A percentile compares a stretch with the other conserved stretches of the same genome.
phyloP scores from a whole-genome alignment of 176 grass and related monocot genomes.

The Saccharum officinarum region DNA sequence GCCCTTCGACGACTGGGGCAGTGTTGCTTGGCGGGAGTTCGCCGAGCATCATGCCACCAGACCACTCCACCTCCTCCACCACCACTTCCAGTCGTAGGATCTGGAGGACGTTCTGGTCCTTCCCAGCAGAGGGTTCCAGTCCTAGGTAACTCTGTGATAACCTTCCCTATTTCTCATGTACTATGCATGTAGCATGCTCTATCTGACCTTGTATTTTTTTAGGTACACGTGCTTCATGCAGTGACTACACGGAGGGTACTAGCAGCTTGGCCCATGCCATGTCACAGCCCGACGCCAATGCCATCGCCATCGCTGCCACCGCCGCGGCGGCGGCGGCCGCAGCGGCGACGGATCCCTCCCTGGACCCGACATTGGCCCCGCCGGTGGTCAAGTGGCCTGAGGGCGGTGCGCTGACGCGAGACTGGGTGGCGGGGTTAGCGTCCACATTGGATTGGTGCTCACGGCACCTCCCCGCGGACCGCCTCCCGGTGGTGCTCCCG shows the following conservation, averaged over 20 bases:
- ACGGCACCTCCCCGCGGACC: slow-evolving; percentile 59
- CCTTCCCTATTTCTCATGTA: too few species aligned
- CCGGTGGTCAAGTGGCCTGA: slow-evolving; percentile 64
- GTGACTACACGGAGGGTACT: too few species aligned
- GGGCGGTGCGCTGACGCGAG: slow-evolving; percentile 51
- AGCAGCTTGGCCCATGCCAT: slow-evolving; percentile 30
- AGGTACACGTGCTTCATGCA: too few species aligned
- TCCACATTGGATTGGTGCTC: slow-evolving; percentile 78
- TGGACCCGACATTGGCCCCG: background rate
- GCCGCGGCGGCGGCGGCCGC: too few species aligned
- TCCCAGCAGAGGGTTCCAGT: too few species aligned
- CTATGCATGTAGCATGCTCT: too few species aligned
- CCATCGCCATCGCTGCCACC: background rate
- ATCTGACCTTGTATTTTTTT: too few species aligned
- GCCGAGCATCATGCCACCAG: background rate
- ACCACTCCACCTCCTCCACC: background rate
- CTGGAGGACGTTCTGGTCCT: too few species aligned
- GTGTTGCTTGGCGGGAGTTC: too few species aligned
- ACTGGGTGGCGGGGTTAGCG: slow-evolving; percentile 57
- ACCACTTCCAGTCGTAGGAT: too few species aligned
- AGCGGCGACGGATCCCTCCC: background rate
- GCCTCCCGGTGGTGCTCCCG: slow-evolving; percentile 61
- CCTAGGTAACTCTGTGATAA: too few species aligned
- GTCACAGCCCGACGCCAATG: slow-evolving; percentile 29
- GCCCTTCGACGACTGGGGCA: too few species aligned